These are phyloP conservation scores for Xylaria acuta DNA, from an alignment of 495 filamentous ascomycete genomes.

Conservation along the genomic window DNA sequence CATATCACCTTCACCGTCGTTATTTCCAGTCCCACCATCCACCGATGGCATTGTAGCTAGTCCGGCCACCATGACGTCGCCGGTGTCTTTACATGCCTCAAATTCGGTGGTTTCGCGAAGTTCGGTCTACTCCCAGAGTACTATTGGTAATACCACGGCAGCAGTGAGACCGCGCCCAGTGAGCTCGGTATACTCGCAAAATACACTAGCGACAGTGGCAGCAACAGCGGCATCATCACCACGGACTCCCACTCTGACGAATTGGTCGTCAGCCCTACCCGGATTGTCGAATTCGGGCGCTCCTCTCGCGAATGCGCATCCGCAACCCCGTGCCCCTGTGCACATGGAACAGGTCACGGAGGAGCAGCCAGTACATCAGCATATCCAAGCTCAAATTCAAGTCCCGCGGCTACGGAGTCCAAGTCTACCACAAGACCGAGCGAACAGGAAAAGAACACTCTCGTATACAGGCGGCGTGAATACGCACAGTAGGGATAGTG, in stretches of 20 bases:
- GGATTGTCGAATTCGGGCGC: background rate
- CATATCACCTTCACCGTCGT: conserved; percentile 16
- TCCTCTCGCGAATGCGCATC: background rate
- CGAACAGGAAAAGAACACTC: background rate
- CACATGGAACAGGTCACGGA: conserved; percentile 12
- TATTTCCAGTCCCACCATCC: conserved; percentile 18
- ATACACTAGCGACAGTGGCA: conserved; percentile 9
- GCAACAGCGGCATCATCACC: conserved; percentile 11
- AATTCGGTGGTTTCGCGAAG: conserved; percentile 3
- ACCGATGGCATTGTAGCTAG: background rate
- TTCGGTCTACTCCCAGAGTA: conserved; percentile 17
- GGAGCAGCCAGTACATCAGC: conserved; percentile 1
- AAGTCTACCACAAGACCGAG: conserved; percentile 14
- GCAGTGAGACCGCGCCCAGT: conserved; percentile 11
- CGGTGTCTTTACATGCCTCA: background rate
- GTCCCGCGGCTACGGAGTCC: conserved; percentile 26
- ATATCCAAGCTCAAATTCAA: conserved; percentile 15
- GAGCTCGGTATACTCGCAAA: conserved; percentile 25
- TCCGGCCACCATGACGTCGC: conserved; percentile 11
- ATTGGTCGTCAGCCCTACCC: conserved; percentile 20
- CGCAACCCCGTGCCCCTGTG: background rate
- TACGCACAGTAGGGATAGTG: background rate
- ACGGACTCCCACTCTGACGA: conserved; percentile 20
- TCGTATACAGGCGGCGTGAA: background rate
- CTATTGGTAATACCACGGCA: background rate